These are phyloP conservation scores for Linum lewisii DNA, from an alignment of 345 rosid genomes.

Conservation along the genomic window DNA sequence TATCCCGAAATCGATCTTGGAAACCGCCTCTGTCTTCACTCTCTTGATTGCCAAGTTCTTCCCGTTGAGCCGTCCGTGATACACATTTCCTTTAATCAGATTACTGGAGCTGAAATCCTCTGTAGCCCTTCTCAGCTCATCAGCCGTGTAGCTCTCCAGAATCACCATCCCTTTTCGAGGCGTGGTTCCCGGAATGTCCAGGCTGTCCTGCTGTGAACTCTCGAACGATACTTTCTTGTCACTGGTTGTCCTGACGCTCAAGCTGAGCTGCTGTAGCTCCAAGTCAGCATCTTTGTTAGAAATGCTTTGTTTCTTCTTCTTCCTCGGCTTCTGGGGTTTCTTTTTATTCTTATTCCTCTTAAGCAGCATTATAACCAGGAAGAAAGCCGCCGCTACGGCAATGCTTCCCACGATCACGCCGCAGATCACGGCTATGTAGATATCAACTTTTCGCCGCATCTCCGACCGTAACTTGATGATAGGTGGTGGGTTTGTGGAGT, in stretches of 20 bases:
- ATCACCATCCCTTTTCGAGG: conserved; percentile 32
- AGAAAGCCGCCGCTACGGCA: conserved; percentile 39
- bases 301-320: neutral
- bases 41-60: conserved; percentile 66
- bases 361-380: conserved; percentile 27
- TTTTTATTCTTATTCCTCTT: conserved; percentile 40
- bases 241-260: conserved; percentile 68
- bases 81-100: conserved; percentile 66
- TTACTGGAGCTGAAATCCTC: conserved; percentile 65
- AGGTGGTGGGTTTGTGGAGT: conserved; percentile 28
- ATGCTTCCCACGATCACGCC: conserved; percentile 42
- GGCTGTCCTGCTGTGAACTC: conserved; percentile 35
- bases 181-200: conserved; percentile 18
- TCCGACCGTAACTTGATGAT: conserved; percentile 16
- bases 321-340: conserved; percentile 14
- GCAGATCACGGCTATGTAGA: conserved; percentile 45
- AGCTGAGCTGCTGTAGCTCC: conserved; percentile 67
- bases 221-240: conserved; percentile 82
- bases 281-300: conserved; percentile 24
- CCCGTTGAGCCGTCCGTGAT: conserved; percentile 71
- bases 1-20: conserved; percentile 40
- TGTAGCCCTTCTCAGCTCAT: conserved; percentile 68
- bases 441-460: conserved; percentile 35
- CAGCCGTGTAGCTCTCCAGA: conserved; percentile 44
- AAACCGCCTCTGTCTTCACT: conserved; percentile 21